Conservation (phyloP, 2,329 filamentous ascomycete genomes). For the Colletotrichum gloeosporioides region DNA sequence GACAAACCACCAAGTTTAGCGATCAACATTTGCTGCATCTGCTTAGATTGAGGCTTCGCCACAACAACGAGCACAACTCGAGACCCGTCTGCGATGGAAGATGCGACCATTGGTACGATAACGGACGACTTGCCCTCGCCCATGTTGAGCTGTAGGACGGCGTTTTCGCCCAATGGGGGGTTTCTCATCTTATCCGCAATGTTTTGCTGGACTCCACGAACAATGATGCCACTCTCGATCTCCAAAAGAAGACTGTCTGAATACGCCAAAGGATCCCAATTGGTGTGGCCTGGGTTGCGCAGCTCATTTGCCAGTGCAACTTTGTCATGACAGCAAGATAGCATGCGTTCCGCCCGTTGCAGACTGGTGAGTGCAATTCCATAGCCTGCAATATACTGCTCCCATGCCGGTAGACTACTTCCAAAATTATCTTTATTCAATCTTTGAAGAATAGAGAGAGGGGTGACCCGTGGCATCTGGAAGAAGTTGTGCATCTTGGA, state of each 20-base stretch:
- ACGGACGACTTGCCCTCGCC: constrained; percentile 74
- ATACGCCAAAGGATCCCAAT: constrained; percentile 56
- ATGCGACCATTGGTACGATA: constrained; percentile 69
- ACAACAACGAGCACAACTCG: constrained; percentile 64
- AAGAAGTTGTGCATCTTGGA: neutral
- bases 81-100: constrained; percentile 53
- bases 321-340: constrained; percentile 13
- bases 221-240: constrained; percentile 65
- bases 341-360: constrained; percentile 48
- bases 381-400: constrained; percentile 39
- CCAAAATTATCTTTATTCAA: constrained; percentile 25
- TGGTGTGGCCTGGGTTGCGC: constrained; percentile 56
- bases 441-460: neutral
- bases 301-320: constrained; percentile 46
- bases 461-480: neutral
- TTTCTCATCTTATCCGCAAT: constrained; percentile 63
- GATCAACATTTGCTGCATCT: constrained; percentile 64
- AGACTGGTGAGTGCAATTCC: constrained; percentile 42
- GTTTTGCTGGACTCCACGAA: constrained; percentile 63
- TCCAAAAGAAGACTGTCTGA: constrained; percentile 71
- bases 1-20: constrained; percentile 61
- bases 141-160: constrained; percentile 73
- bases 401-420: constrained; percentile 37
- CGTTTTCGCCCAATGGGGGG: constrained; percentile 44
- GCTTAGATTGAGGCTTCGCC: constrained; percentile 63